These are phyloP conservation scores for Thinopyrum obtusiflorum DNA, from an alignment of 202 grass and related monocot genomes.

Conservation along the genomic window DNA sequence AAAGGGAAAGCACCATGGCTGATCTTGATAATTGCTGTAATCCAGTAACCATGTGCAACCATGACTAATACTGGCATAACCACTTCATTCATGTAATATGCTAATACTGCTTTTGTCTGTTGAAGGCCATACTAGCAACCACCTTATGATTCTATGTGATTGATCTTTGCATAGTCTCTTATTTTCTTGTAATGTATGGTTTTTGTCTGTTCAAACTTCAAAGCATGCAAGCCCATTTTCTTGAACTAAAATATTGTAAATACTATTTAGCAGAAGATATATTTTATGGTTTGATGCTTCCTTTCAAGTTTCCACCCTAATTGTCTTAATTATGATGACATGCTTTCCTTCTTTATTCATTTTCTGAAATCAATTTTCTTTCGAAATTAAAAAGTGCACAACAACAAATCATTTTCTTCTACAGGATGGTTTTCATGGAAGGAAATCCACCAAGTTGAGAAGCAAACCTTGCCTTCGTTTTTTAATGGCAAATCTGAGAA, in stretches of 20 bases:
- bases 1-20: neutral
- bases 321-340: conserved; percentile 2
- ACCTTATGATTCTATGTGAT: neutral
- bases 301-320: conserved; percentile 19
- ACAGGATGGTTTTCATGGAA: conserved; percentile 99
- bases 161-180: neutral
- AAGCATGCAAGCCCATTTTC: conserved; percentile 5
- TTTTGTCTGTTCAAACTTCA: conserved; percentile 21
- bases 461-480: conserved; percentile 84
- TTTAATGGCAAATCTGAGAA: conserved; percentile 91
- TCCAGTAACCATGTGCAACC: neutral
- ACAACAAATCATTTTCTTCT: conserved; percentile 38
- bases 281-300: conserved; percentile 16
- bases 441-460: conserved; percentile 75
- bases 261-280: neutral
- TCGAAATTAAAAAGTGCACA: conserved; percentile 10
- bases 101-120: conserved; percentile 12
- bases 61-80: neutral
- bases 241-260: conserved; percentile 9
- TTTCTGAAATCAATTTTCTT: neutral
- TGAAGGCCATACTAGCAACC: conserved; percentile 16
- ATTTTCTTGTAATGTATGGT: conserved; percentile 1
- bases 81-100: neutral
- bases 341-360: conserved; percentile 10
- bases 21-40: conserved; percentile 26